A percentile compares a stretch with the other conserved stretches of the same genome.
phyloP scores from a whole-genome alignment of 257 asterid genomes.

The Solanum okadae region DNA sequence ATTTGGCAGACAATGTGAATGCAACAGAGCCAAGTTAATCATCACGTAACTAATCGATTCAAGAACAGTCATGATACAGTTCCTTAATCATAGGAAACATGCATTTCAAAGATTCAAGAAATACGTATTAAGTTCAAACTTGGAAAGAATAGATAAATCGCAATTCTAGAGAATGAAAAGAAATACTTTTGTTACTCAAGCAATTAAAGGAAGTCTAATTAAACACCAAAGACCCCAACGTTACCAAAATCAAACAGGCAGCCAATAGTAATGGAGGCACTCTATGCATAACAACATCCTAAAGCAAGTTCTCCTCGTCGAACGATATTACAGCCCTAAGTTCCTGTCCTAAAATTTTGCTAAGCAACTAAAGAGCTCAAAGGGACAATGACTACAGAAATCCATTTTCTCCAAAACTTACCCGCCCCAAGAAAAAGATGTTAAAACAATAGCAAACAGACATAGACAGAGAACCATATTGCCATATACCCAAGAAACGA shows the following conservation, averaged over 20 bases:
- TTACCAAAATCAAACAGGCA: neutral
- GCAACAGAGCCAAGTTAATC: neutral
- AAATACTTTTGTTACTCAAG: neutral
- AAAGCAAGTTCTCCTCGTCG: neutral
- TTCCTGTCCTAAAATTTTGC: neutral
- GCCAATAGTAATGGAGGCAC: neutral
- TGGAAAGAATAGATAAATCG: neutral
- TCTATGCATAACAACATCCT: neutral
- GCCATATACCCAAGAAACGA: neutral
- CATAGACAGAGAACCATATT: neutral
- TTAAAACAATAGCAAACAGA: neutral
- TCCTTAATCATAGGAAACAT: neutral
- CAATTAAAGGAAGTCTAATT: neutral
- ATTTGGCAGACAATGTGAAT: neutral
- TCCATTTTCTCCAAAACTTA: neutral
- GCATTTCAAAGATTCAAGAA: neutral
- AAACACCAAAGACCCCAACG: neutral
- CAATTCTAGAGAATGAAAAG: neutral
- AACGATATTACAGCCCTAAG: neutral
- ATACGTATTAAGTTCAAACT: neutral
- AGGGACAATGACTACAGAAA: neutral
- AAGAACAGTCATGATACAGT: neutral
- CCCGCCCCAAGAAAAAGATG: neutral
- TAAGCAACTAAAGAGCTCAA: neutral
- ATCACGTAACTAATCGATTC: neutral